Base-by-base conservation (phyloP, 2,329 filamentous ascomycete genomes). In the Verticillium longisporum region DNA sequence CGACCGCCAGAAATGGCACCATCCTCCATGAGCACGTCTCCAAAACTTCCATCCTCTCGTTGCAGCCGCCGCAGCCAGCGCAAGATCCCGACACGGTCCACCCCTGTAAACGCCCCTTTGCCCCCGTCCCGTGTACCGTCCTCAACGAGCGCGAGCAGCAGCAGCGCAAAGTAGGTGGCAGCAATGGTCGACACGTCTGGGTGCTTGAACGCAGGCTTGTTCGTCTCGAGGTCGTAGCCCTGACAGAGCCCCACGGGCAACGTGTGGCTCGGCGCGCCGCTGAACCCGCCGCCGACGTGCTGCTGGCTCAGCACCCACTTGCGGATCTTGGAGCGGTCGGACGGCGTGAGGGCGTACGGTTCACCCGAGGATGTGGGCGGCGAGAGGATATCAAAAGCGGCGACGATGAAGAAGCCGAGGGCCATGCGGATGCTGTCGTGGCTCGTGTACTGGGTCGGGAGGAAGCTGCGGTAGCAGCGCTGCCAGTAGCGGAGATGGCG, bases 401-500 rank as follows among this genome's bases (percentile, higher is more conserved):
- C 89, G 68, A 98, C 78, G 66, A 89, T 93, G 79, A 99, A 97
- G 79, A 89, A 96, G 66, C 87, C 92, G 60, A 98, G 86, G 5
- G 89, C 90, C 79, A 98, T 89, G 69, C 95, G 92, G 69, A 89
- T 94, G 67, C 92, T 92, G 77, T 99, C 95, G 73, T 90, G 95
- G 72, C 87, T 83, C 15, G 91, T 96, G 78, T 98, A 99, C 64
- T 86, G 82, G 55, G 87, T 83, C 0, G 95, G 95, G 6, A 99
- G 86, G 64, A 89, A 83, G 31, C 88, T 89, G 72, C 89, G 89
- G 66, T 95, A 83, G 73, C 94, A 97, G 71, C 93, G 88, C 66
- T 92, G 85, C 88, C 93, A 99, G 83, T 97, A 99, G 71, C 89
- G 91, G 72, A 95, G 80, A 73, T 99, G 95, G 61, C 82, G 83